Conservation (phyloP, 352 stramenopile genomes). For the Globisporangium sylvaticum region DNA sequence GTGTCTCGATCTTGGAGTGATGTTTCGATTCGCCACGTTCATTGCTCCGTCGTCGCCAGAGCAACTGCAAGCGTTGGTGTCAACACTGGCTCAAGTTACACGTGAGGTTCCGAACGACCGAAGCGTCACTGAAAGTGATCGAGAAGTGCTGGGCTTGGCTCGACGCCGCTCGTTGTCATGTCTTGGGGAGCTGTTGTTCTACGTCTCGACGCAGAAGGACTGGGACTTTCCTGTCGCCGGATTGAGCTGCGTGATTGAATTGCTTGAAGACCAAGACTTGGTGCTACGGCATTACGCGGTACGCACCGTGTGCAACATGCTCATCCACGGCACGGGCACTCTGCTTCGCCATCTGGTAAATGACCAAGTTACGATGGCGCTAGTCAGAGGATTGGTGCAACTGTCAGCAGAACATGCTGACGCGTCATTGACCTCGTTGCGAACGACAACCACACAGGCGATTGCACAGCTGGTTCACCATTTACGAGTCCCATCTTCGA, state of each 20-base stretch:
- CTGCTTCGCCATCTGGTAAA: conserved; percentile 35
- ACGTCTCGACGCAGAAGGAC: conserved; percentile 59
- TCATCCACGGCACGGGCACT: conserved; percentile 36
- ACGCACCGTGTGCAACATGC: conserved; percentile 58
- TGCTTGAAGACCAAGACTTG: conserved; percentile 38
- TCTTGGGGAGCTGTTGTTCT: conserved; percentile 73
- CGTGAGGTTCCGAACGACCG: not conserved
- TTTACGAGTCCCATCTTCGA: conserved; percentile 29
- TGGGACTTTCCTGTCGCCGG: conserved; percentile 29
- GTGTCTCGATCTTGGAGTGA: conserved; percentile 55
- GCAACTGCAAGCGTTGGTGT: conserved; percentile 47
- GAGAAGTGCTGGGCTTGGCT: conserved; percentile 3
- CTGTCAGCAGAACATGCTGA: conserved; percentile 6
- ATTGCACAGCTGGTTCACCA: conserved; percentile 54
- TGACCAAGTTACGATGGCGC: conserved; percentile 31
- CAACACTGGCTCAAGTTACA: conserved; percentile 26
- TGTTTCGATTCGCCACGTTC: conserved; percentile 72
- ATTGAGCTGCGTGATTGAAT: conserved; percentile 29
- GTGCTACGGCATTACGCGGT: conserved; percentile 51
- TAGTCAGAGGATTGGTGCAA: conserved; percentile 32
- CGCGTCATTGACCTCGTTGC: conserved; percentile 18
- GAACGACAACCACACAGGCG: conserved; percentile 39
- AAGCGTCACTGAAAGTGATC: not conserved
- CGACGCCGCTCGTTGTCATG: conserved; percentile 30
- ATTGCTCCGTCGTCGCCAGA: conserved; percentile 58